A percentile compares a stretch with the other conserved stretches of the same genome.
These are phyloP conservation scores for Ettlia oleoabundans DNA, from an alignment of 139 green algal species.

Conservation along the genomic window DNA sequence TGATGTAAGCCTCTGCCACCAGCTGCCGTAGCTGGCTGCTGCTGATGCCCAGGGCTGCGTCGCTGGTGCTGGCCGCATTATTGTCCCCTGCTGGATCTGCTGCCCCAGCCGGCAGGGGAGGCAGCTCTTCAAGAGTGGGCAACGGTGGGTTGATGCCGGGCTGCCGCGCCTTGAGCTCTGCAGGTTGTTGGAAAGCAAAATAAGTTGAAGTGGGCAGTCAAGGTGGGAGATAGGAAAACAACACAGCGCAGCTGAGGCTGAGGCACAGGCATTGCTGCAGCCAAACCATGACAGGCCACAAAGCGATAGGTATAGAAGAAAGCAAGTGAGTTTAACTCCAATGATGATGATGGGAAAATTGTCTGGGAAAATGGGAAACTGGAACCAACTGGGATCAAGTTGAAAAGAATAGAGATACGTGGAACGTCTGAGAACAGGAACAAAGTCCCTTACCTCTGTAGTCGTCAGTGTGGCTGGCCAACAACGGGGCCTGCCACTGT, in stretches of 20 bases:
- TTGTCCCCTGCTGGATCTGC: background rate
- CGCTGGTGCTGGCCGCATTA: background rate
- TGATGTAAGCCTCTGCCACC: background rate
- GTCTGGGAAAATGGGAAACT: too few relatives aligned
- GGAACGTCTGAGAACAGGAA: too few relatives aligned
- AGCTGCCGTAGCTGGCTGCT: slow-evolving; percentile 9
- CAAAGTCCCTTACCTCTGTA: slow-evolving; percentile 5
- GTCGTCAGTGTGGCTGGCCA: slow-evolving; percentile 9
- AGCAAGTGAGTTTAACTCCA: too few relatives aligned
- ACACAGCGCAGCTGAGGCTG: too few relatives aligned
- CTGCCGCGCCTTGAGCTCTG: too few relatives aligned
- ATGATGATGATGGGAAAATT: too few relatives aligned
- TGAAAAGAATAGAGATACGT: background rate
- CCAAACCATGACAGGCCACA: too few relatives aligned
- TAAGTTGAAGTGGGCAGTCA: too few relatives aligned
- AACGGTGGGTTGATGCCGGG: slow-evolving; percentile 27
- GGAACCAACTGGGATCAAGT: background rate
- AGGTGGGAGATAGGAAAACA: too few relatives aligned
- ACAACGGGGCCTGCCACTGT: slow-evolving; percentile 30
- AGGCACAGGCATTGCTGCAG: too few relatives aligned
- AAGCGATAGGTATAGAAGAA: too few relatives aligned
- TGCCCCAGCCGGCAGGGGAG: background rate
- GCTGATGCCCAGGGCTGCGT: background rate
- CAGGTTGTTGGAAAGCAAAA: too few relatives aligned
- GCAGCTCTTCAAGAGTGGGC: background rate